A percentile compares a stretch with the other conserved stretches of the same genome.
phyloP scores from a whole-genome alignment of 331 rosid genomes.

The Malus hybrid region DNA sequence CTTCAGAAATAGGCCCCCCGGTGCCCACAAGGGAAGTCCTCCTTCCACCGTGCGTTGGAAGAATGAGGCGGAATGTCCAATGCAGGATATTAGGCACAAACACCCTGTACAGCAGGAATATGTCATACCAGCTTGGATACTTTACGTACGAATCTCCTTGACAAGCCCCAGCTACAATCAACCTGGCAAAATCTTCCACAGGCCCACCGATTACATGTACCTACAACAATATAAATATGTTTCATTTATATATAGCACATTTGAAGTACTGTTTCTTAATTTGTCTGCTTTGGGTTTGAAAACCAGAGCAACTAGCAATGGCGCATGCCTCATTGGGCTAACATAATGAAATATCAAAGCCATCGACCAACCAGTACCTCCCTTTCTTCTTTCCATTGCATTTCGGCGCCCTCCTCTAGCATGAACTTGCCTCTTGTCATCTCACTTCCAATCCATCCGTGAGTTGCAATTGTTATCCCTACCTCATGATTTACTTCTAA shows the following conservation, averaged over 20 bases:
- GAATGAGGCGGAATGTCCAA: constrained; percentile 59
- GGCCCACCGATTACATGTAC: constrained; percentile 49
- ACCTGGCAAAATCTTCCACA: constrained; percentile 56
- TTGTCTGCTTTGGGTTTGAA: background rate
- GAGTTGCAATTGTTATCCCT: constrained; percentile 77
- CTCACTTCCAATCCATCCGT: constrained; percentile 80
- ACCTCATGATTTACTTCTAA: constrained; percentile 70
- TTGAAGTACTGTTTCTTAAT: background rate
- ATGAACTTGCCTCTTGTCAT: constrained; percentile 79
- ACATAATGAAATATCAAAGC: background rate
- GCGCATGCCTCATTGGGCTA: background rate
- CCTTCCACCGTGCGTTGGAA: constrained; percentile 35
- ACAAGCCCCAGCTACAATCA: constrained; percentile 74
- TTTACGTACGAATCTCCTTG: constrained; percentile 62
- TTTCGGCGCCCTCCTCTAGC: constrained; percentile 77
- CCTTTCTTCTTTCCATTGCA: constrained; percentile 92
- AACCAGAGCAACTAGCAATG: background rate
- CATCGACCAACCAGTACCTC: constrained; percentile 32
- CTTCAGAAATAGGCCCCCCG: constrained; percentile 31
- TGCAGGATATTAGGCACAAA: constrained; percentile 61
- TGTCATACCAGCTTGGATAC: constrained; percentile 77
- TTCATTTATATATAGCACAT: background rate
- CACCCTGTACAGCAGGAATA: constrained; percentile 55
- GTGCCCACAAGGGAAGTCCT: constrained; percentile 53
- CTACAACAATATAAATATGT: constrained; percentile 12